Conservation (phyloP, 2,329 filamentous ascomycete genomes). For the Trichoderma sp. region DNA sequence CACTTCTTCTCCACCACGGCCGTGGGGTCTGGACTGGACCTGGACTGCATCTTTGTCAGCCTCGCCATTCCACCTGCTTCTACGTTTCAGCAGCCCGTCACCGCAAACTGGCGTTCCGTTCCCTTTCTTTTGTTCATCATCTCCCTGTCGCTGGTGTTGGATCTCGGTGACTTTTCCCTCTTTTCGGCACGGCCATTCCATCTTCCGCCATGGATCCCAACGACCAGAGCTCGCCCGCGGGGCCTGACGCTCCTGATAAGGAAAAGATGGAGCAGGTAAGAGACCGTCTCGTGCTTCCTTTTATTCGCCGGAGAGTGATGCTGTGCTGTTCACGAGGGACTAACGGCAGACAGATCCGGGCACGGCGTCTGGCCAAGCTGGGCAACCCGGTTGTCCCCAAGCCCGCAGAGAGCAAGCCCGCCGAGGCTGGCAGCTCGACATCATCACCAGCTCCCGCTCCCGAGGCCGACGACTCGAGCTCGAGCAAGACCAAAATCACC, state of each 20-base stretch:
- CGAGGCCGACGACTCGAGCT: conserved; percentile 25
- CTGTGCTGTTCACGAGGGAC: neutral
- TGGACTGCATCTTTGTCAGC: conserved; percentile 22
- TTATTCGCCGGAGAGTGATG: neutral
- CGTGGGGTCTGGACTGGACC: neutral
- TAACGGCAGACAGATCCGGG: conserved; percentile 45
- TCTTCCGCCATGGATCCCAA: conserved; percentile 47
- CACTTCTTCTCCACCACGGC: conserved; percentile 13
- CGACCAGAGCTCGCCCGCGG: conserved; percentile 43
- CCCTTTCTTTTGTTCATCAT: neutral
- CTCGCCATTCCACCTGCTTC: conserved; percentile 23
- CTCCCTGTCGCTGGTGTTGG: neutral
- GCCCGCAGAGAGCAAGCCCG: conserved; percentile 31
- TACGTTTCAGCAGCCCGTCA: conserved; percentile 9
- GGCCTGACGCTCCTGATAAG: conserved; percentile 56
- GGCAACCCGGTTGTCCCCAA: conserved; percentile 40
- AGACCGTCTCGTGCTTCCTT: conserved; percentile 23
- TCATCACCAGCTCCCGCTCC: conserved; percentile 29
- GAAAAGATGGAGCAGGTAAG: conserved; percentile 60
- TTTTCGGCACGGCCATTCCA: conserved; percentile 4
- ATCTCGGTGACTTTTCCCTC: neutral
- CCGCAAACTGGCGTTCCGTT: conserved; percentile 5
- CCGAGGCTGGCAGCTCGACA: conserved; percentile 28
- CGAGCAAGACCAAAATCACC: conserved; percentile 36
- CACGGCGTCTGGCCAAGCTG: conserved; percentile 53